Evolutionary conservation across 768 basidiomycete species (phyloP), one percentile per base, ranked within the genome.

Genomic region (Albatrellus ellisii): DNA sequence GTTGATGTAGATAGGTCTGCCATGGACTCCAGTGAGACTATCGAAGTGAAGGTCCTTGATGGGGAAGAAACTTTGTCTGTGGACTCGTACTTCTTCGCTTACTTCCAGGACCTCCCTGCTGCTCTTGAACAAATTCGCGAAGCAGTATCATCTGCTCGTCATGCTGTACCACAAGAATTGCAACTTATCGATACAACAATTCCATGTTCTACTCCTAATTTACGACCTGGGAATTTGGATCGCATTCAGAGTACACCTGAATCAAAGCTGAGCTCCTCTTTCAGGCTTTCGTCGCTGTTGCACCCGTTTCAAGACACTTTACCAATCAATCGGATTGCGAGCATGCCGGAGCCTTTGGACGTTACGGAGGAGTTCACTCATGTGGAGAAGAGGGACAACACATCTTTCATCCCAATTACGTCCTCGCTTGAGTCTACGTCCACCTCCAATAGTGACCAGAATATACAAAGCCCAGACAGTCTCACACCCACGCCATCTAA

Each of bases 1-100:
- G 60, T 90, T 36, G 90, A 95, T 50, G 80, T 97, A 22, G 91
- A 94, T 46, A 78, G 77, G 54, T 85, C 86, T 6, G 84, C 85
- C 1, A 80, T 97, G 67, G 94, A 97, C 56, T 97, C 97, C 55
- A 91, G 88, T 48, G 91, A 95, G 58, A 92, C 91, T 0, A 82
- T 99, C 45, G 91, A 97, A 63, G 73, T 97, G 49, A 90, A 90
- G 61, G 88, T 91, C 10, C 67, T 86, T 41, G 87, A 92, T 60
- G 81, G 79, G 50, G 73, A 65, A 36, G 86, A 85, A 45, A 75
- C 78, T 47, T 81, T 79, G 53, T 75, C 79, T 1, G 59, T 85
- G 26, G 86, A 89, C 56, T 88, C 86, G 2, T 90, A 89, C 56
- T 95, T 94, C 61, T 94, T 94, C 54, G 89, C 92, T 11, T 97